Base-by-base conservation (phyloP, 768 basidiomycete genomes). In the Russula olivacea region DNA sequence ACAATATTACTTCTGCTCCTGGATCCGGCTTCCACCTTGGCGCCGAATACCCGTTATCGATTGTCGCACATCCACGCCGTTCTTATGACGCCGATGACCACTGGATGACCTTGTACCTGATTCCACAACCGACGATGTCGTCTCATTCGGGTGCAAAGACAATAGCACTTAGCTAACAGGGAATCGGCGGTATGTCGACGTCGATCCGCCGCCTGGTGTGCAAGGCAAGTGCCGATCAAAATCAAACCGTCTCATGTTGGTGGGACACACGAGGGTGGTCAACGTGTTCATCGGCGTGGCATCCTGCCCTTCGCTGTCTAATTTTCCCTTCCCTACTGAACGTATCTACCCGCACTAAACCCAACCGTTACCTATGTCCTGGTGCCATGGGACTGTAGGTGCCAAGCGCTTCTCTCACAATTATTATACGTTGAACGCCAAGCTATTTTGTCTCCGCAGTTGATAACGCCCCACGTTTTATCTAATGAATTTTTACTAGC, bases 21-120 rank as follows among this genome's bases (percentile, higher is more conserved):
- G 15, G 55, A 57, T 57, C 43, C 55, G 61, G 56, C 34, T 51
- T 36, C 55, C 11, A 50, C 30, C 30, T 52, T 58, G 30, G 43
- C 43, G 41, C 59, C 32, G 43, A 34, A 34, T 36, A 38, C 50
- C 43, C 41, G 61, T 58, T 58, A 63, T 63, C 61, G 61, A 63
- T 63, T 47, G 34, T 45, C 32, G 28, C 50, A 21, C 43, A 3
- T 43, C 41, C 59, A 45, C 45, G 52, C 41, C 17, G 23, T 47
- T 41, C 43, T 52, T 34, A 47, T 60, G 59, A 61, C 59, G 51
- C 59, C 28, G 23, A 19, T 45, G 30, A 47, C 21, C 15, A 32
- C 34, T 62, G 49, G 49, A 41, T 19, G n/a, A 12, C 25, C 21
- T 63, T 47, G 49, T 52, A n/a, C 49, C 50, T 58, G 55, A 52